A percentile compares a stretch with the other conserved stretches of the same genome.
Evolutionary conservation across 306 rosid genomes (phyloP).

Genomic region (Myrica gale): DNA sequence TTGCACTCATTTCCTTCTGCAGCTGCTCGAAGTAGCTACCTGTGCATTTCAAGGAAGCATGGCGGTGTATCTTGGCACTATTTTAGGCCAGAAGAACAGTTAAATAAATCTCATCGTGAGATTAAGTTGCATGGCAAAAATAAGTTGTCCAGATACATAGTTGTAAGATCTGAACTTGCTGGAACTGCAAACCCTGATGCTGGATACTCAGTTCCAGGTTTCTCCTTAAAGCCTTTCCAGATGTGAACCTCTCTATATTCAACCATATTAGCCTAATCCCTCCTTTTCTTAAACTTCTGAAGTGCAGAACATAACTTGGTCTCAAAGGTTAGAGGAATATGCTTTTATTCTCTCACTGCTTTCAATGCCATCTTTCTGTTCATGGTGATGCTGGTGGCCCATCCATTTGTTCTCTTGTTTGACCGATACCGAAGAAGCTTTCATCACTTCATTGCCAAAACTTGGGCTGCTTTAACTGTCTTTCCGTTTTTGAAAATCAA

Average conservation of each 20-base stretch:
- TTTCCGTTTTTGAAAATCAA: conserved; percentile 64
- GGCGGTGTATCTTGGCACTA: conserved; percentile 23
- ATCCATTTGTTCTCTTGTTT: conserved; percentile 65
- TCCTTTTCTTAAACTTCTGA: conserved; percentile 14
- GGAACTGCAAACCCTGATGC: conserved; percentile 51
- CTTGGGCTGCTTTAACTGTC: conserved; percentile 70
- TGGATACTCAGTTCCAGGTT: conserved; percentile 55
- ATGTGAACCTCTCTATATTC: conserved; percentile 4
- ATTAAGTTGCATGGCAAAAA: conserved; percentile 26
- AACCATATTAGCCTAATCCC: conserved; percentile 8
- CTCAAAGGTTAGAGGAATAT: conserved; percentile 69
- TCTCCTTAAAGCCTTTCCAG: conserved; percentile 24
- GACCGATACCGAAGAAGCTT: conserved; percentile 70
- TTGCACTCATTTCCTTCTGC: conserved; percentile 15
- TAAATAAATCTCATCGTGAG: conserved; percentile 24
- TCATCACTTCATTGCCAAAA: conserved; percentile 67
- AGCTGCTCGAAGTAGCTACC: conserved; percentile 46
- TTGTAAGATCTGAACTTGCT: conserved; percentile 60
- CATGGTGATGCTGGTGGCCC: conserved; percentile 62
- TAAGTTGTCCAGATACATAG: conserved; percentile 34
- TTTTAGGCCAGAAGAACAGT: conserved; percentile 31
- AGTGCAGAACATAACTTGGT: conserved; percentile 56
- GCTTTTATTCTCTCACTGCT: conserved; percentile 63
- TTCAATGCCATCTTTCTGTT: conserved; percentile 65
- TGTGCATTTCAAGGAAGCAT: conserved; percentile 35